Conservation (phyloP, 2,329 filamentous ascomycete species). For the Conoideocrella luteorostrata region DNA sequence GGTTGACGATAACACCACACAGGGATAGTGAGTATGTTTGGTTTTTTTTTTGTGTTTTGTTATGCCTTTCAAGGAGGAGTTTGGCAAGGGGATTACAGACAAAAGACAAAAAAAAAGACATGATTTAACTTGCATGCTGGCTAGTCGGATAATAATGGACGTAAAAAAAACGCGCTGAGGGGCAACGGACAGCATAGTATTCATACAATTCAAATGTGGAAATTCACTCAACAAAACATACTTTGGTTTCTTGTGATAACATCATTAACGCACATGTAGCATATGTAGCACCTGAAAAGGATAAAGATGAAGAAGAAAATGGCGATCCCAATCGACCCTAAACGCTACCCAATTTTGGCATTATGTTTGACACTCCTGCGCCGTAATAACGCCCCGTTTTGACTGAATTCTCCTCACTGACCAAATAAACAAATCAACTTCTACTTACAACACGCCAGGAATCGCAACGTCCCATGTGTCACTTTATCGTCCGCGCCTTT, state of each 20-base stretch:
- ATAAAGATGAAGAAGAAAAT: not conserved
- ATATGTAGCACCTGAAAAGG: too few relatives aligned
- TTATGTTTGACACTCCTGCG: not conserved
- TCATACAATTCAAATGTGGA: too few relatives aligned
- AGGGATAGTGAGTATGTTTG: conserved; percentile 4
- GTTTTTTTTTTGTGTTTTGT: not conserved
- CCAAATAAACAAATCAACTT: not conserved
- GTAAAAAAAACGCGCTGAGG: too few relatives aligned
- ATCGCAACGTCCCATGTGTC: too few relatives aligned
- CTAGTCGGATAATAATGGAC: conserved; percentile 5
- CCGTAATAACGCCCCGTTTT: not conserved
- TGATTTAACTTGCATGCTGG: conserved; percentile 1
- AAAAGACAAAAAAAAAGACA: not conserved
- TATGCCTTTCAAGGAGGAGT: not conserved
- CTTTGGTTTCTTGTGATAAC: too few relatives aligned
- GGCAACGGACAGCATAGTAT: too few relatives aligned
- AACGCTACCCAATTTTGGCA: conserved; percentile 1
- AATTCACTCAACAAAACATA: too few relatives aligned
- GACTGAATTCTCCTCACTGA: not conserved
- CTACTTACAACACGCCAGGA: too few relatives aligned
- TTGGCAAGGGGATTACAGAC: too few relatives aligned
- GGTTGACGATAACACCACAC: not conserved
- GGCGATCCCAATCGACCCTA: not conserved
- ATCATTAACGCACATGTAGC: too few relatives aligned
- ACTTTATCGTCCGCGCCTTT: conserved; percentile 14